Base-by-base conservation (phyloP, 768 basidiomycete genomes). In the Lactarius tabidus region DNA sequence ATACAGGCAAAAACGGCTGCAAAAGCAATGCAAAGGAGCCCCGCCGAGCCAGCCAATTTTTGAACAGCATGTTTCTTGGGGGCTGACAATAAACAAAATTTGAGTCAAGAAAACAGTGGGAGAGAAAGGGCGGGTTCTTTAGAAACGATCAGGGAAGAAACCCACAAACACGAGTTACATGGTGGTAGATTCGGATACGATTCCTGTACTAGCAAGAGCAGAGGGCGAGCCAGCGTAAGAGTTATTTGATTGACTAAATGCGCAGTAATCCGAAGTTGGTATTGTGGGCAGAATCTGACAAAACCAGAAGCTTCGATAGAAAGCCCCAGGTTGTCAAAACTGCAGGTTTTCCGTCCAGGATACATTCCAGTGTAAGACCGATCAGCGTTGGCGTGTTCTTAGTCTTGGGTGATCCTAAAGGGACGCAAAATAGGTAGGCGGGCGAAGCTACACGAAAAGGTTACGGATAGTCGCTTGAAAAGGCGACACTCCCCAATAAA, bases 11-110 rank as follows among this genome's bases (percentile, higher is more conserved):
- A 77, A 59, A 85, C 73, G 41, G 81, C 69, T 14, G 76, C 77
- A 14, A 85, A 78, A 26, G 84, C 79, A 35, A 84, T 84, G 20
- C 84, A 77, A 35, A 77, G 79, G 33, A 81, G 81, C 0, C 81
- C 83, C 28, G 85, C 76, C 1, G 81, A 83, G n/a, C 79, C 82
- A 1, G 77, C 84, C 70, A 87, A 85, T 7, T 84, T 83, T 18
- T 77, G 79, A 57, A 74, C 67, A 57, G 73, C 74, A 62, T 74
- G 70, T 36, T 68, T 59, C 23, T 67, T 74, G 73, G 33, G 59
- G 31, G 17, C 56, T 57, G 35, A 57, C 52, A 3, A 62, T 63
- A 29, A 59, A 59, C 48, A 15, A 68, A 59, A 28, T 20, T 18
- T 31, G 31, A 54, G 53, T 18, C 53, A 33, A 54, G 31, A 29